A percentile compares a stretch with the other conserved stretches of the same genome.
phyloP scores from a whole-genome alignment of 23 red algal genomes.

The Gracilaria caudata region DNA sequence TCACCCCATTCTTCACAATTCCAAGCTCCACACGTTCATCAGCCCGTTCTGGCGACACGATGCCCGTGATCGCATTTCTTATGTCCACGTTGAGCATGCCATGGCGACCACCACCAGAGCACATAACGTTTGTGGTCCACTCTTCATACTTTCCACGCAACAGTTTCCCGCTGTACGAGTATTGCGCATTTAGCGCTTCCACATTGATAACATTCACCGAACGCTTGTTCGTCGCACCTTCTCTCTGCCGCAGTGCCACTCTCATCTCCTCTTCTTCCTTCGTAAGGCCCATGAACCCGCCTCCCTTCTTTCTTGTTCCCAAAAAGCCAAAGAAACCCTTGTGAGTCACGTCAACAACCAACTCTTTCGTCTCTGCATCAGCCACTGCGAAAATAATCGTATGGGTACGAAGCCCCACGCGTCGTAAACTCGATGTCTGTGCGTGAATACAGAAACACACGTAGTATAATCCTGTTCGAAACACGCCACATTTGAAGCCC shows the following conservation, averaged over 20 bases:
- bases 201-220: constrained; percentile 45
- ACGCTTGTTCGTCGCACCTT: background rate
- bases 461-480: constrained; percentile 1
- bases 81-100: constrained; percentile 41
- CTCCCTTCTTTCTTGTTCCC: constrained; percentile 6
- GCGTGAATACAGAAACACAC: constrained; percentile 42
- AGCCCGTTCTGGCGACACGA: background rate
- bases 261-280: constrained; percentile 25
- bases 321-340: constrained; percentile 68
- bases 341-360: constrained; percentile 32
- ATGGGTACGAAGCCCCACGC: constrained; percentile 29
- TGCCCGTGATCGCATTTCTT: constrained; percentile 38
- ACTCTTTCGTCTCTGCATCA: constrained; percentile 26
- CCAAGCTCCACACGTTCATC: constrained; percentile 31
- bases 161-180: no score
- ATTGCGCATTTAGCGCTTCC: constrained; percentile 14
- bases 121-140: constrained; percentile 50
- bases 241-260: background rate
- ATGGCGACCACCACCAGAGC: background rate
- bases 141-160: constrained; percentile 48
- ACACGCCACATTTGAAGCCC: constrained; percentile 56
- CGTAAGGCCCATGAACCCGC: constrained; percentile 17
- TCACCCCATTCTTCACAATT: background rate
- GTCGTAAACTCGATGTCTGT: constrained; percentile 49
- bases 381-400: constrained; percentile 39